phyloP scores from a whole-genome alignment of 495 filamentous ascomycete genomes.

The Penicillium argentinense region DNA sequence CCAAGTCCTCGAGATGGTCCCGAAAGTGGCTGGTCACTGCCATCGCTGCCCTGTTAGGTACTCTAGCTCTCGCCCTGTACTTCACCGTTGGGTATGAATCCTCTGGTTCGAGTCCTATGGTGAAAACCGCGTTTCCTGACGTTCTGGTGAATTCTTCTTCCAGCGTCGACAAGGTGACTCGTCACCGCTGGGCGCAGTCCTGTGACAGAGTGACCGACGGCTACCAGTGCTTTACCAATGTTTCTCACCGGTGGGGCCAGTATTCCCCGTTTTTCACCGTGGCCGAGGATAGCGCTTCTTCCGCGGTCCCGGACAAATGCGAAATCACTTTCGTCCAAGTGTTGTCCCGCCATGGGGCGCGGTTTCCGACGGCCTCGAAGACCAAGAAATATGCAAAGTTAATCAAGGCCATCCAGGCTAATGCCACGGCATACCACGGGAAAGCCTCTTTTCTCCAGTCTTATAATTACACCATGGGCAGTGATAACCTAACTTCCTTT shows the following conservation, averaged over 20 bases:
- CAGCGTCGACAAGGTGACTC: conserved; percentile 2
- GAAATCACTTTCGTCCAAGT: conserved; percentile 74
- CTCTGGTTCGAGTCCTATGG: neutral
- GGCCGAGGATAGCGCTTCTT: conserved; percentile 48
- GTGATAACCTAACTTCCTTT: conserved; percentile 70
- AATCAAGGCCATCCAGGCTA: conserved; percentile 60
- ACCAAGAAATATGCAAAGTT: conserved; percentile 52
- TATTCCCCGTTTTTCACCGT: conserved; percentile 82
- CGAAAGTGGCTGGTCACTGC: conserved; percentile 2
- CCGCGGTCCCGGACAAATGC: conserved; percentile 60
- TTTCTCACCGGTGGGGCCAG: conserved; percentile 78
- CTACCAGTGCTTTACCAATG: conserved; percentile 58
- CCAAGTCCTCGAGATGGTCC: too few relatives aligned
- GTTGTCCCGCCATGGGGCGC: conserved; percentile 80
- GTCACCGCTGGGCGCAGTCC: neutral
- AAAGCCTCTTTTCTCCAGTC: conserved; percentile 62
- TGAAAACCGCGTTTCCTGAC: conserved; percentile 5
- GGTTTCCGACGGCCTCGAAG: conserved; percentile 71
- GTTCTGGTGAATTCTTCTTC: neutral
- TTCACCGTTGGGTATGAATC: conserved; percentile 14
- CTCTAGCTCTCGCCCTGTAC: neutral
- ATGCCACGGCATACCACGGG: conserved; percentile 54
- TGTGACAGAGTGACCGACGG: conserved; percentile 64
- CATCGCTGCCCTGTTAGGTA: conserved; percentile 2
- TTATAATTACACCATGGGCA: conserved; percentile 72